Percentiles rank a stretch among this genome's conserved stretches.
These are phyloP conservation scores for Fraxinus dipetala DNA, from an alignment of 305 asterid genomes.

Conservation along the genomic window DNA sequence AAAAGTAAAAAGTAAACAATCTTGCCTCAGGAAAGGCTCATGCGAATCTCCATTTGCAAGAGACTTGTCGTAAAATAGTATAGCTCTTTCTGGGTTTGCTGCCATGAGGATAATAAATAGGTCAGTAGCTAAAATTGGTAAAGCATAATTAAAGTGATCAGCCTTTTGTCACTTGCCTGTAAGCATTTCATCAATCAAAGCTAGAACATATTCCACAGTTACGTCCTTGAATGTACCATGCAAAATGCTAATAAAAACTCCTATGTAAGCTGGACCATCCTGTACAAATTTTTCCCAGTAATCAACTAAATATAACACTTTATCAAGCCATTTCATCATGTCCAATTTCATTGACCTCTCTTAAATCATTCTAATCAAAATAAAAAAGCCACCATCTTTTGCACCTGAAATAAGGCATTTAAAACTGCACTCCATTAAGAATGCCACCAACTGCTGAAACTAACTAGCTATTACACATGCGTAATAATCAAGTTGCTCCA, in stretches of 20 bases:
- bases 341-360: background rate
- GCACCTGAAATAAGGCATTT: background rate
- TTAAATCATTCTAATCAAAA: background rate
- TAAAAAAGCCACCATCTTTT: background rate
- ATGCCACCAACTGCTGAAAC: slow-evolving; percentile 19
- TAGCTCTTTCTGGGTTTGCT: slow-evolving; percentile 83
- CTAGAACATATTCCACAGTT: slow-evolving; percentile 79
- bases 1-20: slow-evolving; percentile 12
- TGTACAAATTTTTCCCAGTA: slow-evolving; percentile 30
- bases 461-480: slow-evolving; percentile 1
- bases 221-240: slow-evolving; percentile 80
- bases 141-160: slow-evolving; percentile 2
- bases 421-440: slow-evolving; percentile 5
- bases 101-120: slow-evolving; percentile 26
- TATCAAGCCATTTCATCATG: slow-evolving; percentile 3
- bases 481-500: background rate
- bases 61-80: slow-evolving; percentile 71
- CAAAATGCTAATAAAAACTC: slow-evolving; percentile 72
- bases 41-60: slow-evolving; percentile 64
- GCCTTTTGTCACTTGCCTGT: slow-evolving; percentile 45
- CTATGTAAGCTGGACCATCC: slow-evolving; percentile 85
- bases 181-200: slow-evolving; percentile 83
- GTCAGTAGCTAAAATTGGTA: slow-evolving; percentile 22
- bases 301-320: background rate
- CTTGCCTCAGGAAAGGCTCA: slow-evolving; percentile 84